Conservation (phyloP, 306 rosid species). For the Delonix regia region DNA sequence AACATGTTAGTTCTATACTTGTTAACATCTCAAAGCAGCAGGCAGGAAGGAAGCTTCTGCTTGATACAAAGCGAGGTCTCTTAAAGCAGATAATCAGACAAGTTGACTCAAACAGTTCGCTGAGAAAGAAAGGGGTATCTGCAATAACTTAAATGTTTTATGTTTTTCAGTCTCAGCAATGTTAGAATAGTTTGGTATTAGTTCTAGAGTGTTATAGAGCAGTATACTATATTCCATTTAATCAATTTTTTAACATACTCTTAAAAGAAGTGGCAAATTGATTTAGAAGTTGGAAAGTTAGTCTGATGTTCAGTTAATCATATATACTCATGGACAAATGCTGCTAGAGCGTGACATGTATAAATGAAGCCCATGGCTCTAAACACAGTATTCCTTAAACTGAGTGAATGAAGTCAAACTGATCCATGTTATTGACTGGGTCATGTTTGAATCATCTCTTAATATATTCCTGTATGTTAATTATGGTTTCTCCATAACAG, state of each 20-base stretch:
- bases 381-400: conserved; percentile 5
- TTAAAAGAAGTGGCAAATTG: conserved; percentile 26
- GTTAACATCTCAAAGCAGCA: conserved; percentile 85
- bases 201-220: neutral
- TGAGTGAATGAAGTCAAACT: neutral
- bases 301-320: conserved; percentile 23
- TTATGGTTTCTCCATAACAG: conserved; percentile 28
- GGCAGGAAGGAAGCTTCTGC: conserved; percentile 84
- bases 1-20: conserved; percentile 89
- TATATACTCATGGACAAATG: conserved; percentile 11
- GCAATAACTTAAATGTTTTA: conserved; percentile 3
- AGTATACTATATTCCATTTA: conserved; percentile 24
- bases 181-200: conserved; percentile 19
- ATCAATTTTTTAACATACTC: conserved; percentile 7
- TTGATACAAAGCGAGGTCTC: conserved; percentile 85
- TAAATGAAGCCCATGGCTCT: conserved; percentile 7
- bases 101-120: conserved; percentile 73
- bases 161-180: conserved; percentile 21
- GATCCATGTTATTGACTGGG: conserved; percentile 22
- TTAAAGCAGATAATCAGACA: conserved; percentile 87
- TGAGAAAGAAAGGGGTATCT: conserved; percentile 96
- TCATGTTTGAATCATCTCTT: conserved; percentile 9
- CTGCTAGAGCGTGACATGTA: conserved; percentile 12
- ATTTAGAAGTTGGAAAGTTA: conserved; percentile 9
- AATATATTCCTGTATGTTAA: conserved; percentile 4